Evolutionary conservation across 257 asterid species (phyloP), one percentile per base, ranked within the genome.

Genomic region (Agastache rugosa): DNA sequence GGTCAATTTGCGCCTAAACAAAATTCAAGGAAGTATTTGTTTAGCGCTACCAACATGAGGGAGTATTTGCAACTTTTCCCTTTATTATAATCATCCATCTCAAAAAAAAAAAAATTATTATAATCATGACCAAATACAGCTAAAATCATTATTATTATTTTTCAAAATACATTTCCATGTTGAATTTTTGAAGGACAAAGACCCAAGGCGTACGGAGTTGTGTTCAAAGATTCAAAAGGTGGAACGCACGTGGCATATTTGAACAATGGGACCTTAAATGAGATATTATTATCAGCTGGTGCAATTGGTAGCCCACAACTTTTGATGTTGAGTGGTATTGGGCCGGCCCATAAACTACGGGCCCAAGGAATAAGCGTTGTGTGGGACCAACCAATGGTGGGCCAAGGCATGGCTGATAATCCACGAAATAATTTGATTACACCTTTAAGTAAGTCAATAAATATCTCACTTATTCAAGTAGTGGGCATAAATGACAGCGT

Each of bases 261-360:
- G 72, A 88, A 76, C 4, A 58, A 6, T 1, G 87, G 80, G 6
- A 6, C 80, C 8, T 69, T 2, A 39, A 86, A 77, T 22, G 97
- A 92, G 88, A 48, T 92, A 23, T 76, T 90, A 4, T 11, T 90
- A 2, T 87, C 89, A 4, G 96, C 98, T 0, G 98, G 98, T 11
- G 93, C 98, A 56, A 3, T 93, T 2, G 98, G 96, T n/a, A 93
- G 98, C 89, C 97, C 97, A 68, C 97, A 89, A 45, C 4, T 90
- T 14, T 54, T 89, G 41, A 82, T 93, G 96, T 16, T 93, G 39
- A 93, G 96, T 25, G 96, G 98, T n/a, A 81, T 86, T 10, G 88
- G 87, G 62, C 88, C 88, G 16, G 82, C 78, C 63, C 79, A 7
- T 0, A 59, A 77, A 0, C 79, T 86, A 0, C 31, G 0, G 64